Evolutionary conservation across 2,329 filamentous ascomycete species (phyloP).

Genomic region (Penicillium brasilianum): DNA sequence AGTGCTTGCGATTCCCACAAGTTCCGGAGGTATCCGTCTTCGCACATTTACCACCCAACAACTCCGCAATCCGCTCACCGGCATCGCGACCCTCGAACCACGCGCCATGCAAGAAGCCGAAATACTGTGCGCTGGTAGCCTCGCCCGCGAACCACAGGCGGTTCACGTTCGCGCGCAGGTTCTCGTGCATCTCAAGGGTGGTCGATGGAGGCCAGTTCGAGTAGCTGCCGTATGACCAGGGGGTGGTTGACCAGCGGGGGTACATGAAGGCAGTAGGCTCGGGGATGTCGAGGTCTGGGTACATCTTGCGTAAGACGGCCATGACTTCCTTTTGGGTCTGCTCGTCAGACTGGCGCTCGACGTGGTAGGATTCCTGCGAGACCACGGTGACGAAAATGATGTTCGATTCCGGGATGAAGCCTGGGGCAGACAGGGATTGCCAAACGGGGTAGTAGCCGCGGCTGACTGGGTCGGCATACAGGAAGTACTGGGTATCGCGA

Average conservation of each 20-base stretch:
- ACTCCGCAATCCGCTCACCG: slow-evolving; percentile 41
- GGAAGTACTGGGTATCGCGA: slow-evolving; percentile 57
- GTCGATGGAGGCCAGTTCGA: slow-evolving; percentile 70
- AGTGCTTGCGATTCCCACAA: slow-evolving; percentile 24
- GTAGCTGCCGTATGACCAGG: slow-evolving; percentile 65
- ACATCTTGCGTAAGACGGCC: slow-evolving; percentile 65
- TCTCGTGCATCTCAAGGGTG: slow-evolving; percentile 69
- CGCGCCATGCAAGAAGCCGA: slow-evolving; percentile 68
- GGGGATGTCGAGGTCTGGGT: slow-evolving; percentile 60
- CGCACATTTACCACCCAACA: slow-evolving; percentile 16
- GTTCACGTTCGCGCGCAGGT: slow-evolving; percentile 67
- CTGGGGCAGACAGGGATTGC: slow-evolving; percentile 64
- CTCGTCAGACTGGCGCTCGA: slow-evolving; percentile 65
- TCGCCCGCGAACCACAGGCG: slow-evolving; percentile 70
- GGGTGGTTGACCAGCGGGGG: slow-evolving; percentile 60
- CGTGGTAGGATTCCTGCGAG: slow-evolving; percentile 59
- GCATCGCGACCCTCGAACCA: slow-evolving; percentile 61
- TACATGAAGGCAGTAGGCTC: slow-evolving; percentile 67
- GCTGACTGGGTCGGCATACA: slow-evolving; percentile 57
- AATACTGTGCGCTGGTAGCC: slow-evolving; percentile 65
- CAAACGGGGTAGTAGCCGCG: slow-evolving; percentile 66
- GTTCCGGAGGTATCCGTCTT: slow-evolving; percentile 15
- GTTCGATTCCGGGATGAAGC: slow-evolving; percentile 65
- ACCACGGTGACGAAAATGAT: slow-evolving; percentile 71
- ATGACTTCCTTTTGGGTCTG: slow-evolving; percentile 63